A percentile compares a stretch with the other conserved stretches of the same genome.
These are phyloP conservation scores for Metschnikowia gelsemii DNA, from an alignment of 805 yeast species.

Conservation along the genomic window DNA sequence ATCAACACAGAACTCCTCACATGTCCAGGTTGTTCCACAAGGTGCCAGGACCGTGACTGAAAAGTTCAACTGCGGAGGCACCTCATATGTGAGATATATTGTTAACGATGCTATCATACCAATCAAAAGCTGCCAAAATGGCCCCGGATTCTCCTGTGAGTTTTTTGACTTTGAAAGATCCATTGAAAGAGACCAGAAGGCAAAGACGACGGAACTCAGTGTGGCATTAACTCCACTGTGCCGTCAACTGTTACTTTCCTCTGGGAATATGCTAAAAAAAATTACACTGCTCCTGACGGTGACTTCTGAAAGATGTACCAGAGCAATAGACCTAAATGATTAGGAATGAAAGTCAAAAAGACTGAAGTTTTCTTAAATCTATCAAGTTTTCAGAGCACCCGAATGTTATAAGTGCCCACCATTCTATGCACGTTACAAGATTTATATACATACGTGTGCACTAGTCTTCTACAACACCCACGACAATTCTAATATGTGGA, in stretches of 20 bases:
- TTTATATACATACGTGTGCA: no score
- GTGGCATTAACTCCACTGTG: conserved; percentile 21
- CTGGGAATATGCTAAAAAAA: conserved; percentile 37
- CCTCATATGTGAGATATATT: conserved; percentile 36
- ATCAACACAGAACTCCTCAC: no score
- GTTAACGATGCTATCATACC: conserved; percentile 43
- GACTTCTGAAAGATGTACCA: no score
- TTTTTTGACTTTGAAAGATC: conserved; percentile 33
- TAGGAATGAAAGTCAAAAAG: no score
- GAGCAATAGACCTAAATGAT: no score
- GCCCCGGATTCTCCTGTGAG: conserved; percentile 45
- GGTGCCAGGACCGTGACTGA: conserved; percentile 40
- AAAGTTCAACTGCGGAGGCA: conserved; percentile 30
- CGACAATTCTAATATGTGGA: no score
- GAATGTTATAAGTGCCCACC: no score
- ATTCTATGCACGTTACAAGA: no score
- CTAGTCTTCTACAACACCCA: no score
- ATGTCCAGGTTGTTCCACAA: conserved; percentile 37
- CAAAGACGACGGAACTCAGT: conserved; percentile 26
- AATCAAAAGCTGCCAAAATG: conserved; percentile 30
- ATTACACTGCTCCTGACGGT: conserved; percentile 25
- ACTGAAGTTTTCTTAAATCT: no score
- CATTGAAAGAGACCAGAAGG: conserved; percentile 28
- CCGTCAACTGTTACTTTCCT: conserved; percentile 36
- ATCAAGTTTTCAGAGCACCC: no score